These are phyloP conservation scores for Candida koratica DNA, from an alignment of 805 yeast genomes.

Conservation along the genomic window DNA sequence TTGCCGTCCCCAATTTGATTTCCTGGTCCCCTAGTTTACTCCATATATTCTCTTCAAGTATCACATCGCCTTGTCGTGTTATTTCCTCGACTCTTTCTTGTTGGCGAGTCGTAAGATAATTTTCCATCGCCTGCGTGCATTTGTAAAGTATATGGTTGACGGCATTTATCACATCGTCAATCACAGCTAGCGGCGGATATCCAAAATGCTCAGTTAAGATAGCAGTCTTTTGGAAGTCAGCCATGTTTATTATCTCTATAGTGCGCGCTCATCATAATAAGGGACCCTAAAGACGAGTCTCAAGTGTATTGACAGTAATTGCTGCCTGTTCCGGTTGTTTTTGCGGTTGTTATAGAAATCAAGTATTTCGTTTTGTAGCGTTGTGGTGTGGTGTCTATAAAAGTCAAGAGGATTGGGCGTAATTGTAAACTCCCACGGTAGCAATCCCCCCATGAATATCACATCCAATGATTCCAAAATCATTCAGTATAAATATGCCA, in stretches of 20 bases:
- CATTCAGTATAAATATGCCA: conserved; percentile 55
- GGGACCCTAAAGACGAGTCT: too few relatives aligned
- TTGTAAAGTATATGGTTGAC: conserved; percentile 81
- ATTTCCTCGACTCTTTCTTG: conserved; percentile 17
- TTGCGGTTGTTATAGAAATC: too few relatives aligned
- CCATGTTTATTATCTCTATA: neutral
- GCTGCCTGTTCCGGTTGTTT: too few relatives aligned
- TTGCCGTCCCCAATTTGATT: conserved; percentile 73
- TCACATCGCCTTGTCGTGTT: conserved; percentile 11
- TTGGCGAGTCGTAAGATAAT: conserved; percentile 45
- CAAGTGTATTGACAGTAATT: too few relatives aligned
- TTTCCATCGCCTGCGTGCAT: conserved; percentile 75
- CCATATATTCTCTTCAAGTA: conserved; percentile 15
- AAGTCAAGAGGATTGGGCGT: too few relatives aligned
- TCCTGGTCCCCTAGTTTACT: conserved; percentile 40
- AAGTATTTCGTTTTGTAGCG: too few relatives aligned
- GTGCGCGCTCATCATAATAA: too few relatives aligned
- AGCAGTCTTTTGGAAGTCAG: conserved; percentile 7
- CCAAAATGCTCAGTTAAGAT: conserved; percentile 83
- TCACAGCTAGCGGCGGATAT: conserved; percentile 73
- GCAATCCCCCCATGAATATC: conserved; percentile 1
- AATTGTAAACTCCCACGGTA: too few relatives aligned
- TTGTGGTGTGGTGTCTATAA: too few relatives aligned
- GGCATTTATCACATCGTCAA: conserved; percentile 85
- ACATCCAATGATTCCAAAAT: conserved; percentile 52